These are phyloP conservation scores for Stephanodiscus triporus DNA, from an alignment of 108 stramenopile species.

Conservation along the genomic window DNA sequence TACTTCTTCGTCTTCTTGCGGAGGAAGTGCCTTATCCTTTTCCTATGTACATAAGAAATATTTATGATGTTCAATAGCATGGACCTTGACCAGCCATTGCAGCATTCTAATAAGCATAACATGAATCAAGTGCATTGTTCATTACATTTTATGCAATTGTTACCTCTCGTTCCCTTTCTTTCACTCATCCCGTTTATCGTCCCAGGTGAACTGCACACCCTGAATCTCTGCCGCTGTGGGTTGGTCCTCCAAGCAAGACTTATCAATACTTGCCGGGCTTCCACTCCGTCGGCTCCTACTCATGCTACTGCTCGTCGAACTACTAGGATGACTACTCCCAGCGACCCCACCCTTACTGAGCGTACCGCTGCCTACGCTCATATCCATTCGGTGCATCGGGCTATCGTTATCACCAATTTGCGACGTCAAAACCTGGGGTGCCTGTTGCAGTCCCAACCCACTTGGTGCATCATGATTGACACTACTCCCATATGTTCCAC, in stretches of 20 bases:
- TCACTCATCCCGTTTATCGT: not conserved
- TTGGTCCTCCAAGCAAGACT: slow-evolving; percentile 1
- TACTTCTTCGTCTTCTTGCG: too few relatives aligned
- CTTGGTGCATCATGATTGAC: not conserved
- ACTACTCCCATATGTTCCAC: not conserved
- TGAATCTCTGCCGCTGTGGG: not conserved
- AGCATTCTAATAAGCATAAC: too few relatives aligned
- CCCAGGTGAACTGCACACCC: not conserved
- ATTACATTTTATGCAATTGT: too few relatives aligned
- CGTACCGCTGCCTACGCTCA: slow-evolving; percentile 6
- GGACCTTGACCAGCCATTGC: too few relatives aligned
- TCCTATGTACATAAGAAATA: too few relatives aligned
- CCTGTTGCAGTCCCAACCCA: slow-evolving; percentile 13
- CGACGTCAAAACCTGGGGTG: too few relatives aligned
- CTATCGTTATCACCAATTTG: slow-evolving; percentile 28
- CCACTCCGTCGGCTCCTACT: slow-evolving; percentile 15
- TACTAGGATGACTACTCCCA: not conserved
- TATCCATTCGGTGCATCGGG: slow-evolving; percentile 11
- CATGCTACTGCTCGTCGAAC: not conserved
- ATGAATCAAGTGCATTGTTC: too few relatives aligned
- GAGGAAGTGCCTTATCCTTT: too few relatives aligned
- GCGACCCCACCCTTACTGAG: not conserved
- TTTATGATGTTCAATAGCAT: too few relatives aligned
- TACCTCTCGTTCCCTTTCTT: too few relatives aligned
- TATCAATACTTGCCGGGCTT: slow-evolving; percentile 13